Evolutionary conservation across 2,329 filamentous ascomycete genomes (phyloP).

Genomic region (Botrytis deweyae): DNA sequence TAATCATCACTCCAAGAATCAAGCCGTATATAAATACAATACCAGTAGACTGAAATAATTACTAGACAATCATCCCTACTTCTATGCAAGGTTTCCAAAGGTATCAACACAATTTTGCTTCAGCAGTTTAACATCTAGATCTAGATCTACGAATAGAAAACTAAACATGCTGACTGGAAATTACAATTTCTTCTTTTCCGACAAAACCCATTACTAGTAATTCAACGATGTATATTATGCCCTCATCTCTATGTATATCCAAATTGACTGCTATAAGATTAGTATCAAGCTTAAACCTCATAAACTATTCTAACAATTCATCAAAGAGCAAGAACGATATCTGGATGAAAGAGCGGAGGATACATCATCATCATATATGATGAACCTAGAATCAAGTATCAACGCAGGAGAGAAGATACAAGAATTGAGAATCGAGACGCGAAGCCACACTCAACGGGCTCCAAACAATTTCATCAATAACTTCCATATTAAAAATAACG

Average conservation of each 20-base stretch:
- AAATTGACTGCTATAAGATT: neutral
- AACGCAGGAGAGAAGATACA: too few species aligned
- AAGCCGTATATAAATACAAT: neutral
- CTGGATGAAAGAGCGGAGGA: neutral
- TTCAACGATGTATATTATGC: too few species aligned
- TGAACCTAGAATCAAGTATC: fast-evolving
- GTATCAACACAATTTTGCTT: fast-evolving
- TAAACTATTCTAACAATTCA: fast-evolving
- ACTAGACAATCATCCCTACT: neutral
- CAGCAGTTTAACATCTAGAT: neutral
- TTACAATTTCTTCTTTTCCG: neutral
- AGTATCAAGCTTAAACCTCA: neutral
- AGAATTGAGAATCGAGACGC: too few species aligned
- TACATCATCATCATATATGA: neutral
- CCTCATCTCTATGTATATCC: neutral
- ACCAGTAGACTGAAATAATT: neutral
- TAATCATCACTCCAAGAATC: neutral
- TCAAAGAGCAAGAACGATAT: neutral
- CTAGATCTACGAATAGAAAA: neutral
- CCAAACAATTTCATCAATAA: neutral
- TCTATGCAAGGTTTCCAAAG: fast-evolving
- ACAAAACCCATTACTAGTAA: too few species aligned
- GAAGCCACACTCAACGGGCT: fast-evolving
- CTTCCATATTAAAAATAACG: neutral
- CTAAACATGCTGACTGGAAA: neutral